Evolutionary conservation across 1,284 basidiomycete genomes (phyloP).

Genomic region (Ceratobasidium theobromae): DNA sequence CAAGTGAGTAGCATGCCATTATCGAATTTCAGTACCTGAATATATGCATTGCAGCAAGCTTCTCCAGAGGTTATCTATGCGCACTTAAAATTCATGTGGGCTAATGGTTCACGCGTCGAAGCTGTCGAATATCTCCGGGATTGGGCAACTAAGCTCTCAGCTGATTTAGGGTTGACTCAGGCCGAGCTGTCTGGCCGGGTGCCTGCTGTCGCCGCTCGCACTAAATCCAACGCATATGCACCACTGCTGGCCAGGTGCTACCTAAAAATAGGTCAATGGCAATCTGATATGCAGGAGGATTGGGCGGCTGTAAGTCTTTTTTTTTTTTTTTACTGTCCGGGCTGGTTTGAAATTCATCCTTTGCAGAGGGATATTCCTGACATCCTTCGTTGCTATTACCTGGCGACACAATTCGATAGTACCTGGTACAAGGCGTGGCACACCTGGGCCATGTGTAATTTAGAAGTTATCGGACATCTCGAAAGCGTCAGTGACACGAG

Average conservation of each 20-base stretch:
- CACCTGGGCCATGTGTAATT: constrained; percentile 96
- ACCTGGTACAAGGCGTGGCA: constrained; percentile 99
- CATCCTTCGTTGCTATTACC: constrained; percentile 81
- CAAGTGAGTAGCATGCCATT: constrained; percentile 55
- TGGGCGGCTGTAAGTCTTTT: constrained; percentile 70
- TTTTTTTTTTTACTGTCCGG: neutral
- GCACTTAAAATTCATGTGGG: constrained; percentile 97
- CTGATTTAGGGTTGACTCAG: constrained; percentile 71
- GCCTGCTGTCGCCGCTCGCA: constrained; percentile 55
- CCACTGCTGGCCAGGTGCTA: constrained; percentile 93
- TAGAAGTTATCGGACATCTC: constrained; percentile 87
- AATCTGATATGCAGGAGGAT: constrained; percentile 73
- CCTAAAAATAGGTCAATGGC: constrained; percentile 97
- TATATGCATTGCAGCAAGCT: constrained; percentile 53
- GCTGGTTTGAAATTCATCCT: constrained; percentile 4
- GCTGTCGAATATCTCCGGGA: constrained; percentile 84
- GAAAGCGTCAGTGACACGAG: constrained; percentile 67
- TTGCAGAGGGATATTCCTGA: constrained; percentile 72
- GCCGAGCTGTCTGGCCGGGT: constrained; percentile 48
- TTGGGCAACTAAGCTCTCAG: constrained; percentile 75
- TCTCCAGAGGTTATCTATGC: constrained; percentile 97
- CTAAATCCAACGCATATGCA: constrained; percentile 74
- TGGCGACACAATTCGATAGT: constrained; percentile 90
- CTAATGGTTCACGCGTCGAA: constrained; percentile 74
- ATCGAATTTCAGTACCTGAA: constrained; percentile 34